These are phyloP conservation scores for Cytospora piceae DNA, from an alignment of 2,329 filamentous ascomycete species.

Conservation along the genomic window DNA sequence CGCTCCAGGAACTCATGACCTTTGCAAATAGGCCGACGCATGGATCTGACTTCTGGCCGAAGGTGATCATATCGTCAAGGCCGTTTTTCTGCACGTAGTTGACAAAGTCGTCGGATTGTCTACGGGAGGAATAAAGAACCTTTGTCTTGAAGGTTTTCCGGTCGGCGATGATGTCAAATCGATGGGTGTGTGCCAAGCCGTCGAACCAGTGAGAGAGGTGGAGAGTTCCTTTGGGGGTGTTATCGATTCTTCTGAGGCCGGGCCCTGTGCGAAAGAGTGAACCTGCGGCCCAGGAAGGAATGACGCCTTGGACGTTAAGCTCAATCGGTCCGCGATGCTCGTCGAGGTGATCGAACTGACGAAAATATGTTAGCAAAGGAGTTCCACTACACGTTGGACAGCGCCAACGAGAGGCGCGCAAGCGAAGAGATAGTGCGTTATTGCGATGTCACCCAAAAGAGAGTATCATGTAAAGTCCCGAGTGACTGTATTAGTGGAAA, in stretches of 20 bases:
- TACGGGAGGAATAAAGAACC: conserved; percentile 73
- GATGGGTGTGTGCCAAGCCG: conserved; percentile 71
- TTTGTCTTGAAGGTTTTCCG: conserved; percentile 35
- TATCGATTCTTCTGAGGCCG: conserved; percentile 64
- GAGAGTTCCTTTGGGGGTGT: conserved; percentile 47
- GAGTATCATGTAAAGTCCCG: background rate
- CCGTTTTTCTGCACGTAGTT: conserved; percentile 65
- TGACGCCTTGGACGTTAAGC: conserved; percentile 64
- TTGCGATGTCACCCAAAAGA: background rate
- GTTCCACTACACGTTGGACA: background rate
- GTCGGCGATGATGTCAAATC: conserved; percentile 66
- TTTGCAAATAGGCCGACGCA: conserved; percentile 76
- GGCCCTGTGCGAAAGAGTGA: conserved; percentile 76
- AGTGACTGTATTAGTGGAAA: background rate
- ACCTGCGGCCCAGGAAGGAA: conserved; percentile 73
- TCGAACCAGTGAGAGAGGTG: conserved; percentile 80
- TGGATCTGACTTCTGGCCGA: conserved; percentile 73
- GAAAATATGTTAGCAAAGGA: conserved; percentile 6
- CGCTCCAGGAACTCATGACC: conserved; percentile 63
- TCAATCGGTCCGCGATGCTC: conserved; percentile 69
- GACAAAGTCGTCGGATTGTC: conserved; percentile 67
- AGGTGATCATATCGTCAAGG: conserved; percentile 59
- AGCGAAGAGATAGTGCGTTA: background rate
- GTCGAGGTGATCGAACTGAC: conserved; percentile 69
- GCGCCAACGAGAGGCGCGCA: background rate